Evolutionary conservation across 2,329 filamentous ascomycete genomes (phyloP).

Genomic region (Aureobasidium melanogenum): DNA sequence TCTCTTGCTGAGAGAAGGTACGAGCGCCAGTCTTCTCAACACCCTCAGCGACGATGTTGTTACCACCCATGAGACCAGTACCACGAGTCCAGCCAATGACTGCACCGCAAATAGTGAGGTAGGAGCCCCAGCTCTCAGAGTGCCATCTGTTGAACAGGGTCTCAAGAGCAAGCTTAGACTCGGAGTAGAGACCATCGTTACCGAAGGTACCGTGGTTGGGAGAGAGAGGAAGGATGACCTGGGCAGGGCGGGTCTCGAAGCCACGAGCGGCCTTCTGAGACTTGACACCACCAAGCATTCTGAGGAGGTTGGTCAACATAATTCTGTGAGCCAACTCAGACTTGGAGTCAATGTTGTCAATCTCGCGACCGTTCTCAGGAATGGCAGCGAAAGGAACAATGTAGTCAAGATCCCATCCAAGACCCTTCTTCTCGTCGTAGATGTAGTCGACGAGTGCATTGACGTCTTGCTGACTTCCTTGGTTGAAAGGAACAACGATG

Average conservation of each 20-base stretch:
- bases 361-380: slow-evolving; percentile 93
- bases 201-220: slow-evolving; percentile 98
- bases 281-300: slow-evolving; percentile 85
- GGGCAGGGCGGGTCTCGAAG: slow-evolving; percentile 90
- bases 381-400: slow-evolving; percentile 96
- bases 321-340: slow-evolving; percentile 97
- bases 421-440: slow-evolving; percentile 89
- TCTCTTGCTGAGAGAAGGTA: slow-evolving; percentile 98
- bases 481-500: slow-evolving; percentile 97
- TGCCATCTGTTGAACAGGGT: slow-evolving; percentile 98
- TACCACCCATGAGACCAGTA: slow-evolving; percentile 94
- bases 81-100: slow-evolving; percentile 99
- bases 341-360: slow-evolving; percentile 92
- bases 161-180: slow-evolving; percentile 94
- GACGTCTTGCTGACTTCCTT: slow-evolving; percentile 96
- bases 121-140: slow-evolving; percentile 94
- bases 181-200: slow-evolving; percentile 94
- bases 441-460: slow-evolving; percentile 93
- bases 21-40: slow-evolving; percentile 94
- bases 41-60: slow-evolving; percentile 95
- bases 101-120: slow-evolving; percentile 94
- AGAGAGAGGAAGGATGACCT: slow-evolving; percentile 90
- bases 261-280: slow-evolving; percentile 76
- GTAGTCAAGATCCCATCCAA: slow-evolving; percentile 96
- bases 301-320: slow-evolving; percentile 95